Conservation (phyloP, 1,284 basidiomycete genomes). For the Sporisorium scitamineum region DNA sequence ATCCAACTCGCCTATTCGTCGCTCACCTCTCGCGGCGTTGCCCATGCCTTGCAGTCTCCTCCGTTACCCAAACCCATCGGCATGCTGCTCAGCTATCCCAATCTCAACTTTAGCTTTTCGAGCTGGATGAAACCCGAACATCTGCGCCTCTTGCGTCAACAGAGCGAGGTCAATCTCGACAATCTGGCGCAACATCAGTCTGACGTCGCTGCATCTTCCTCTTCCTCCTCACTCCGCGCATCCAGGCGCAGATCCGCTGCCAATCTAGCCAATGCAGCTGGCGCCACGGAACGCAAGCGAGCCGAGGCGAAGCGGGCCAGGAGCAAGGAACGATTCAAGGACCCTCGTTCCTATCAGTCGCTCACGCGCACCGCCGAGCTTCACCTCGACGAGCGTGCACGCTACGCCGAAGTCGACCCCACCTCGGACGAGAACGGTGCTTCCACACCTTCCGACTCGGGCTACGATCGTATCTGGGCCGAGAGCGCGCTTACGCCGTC, state of each 20-base stretch:
- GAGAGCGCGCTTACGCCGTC: constrained; percentile 31
- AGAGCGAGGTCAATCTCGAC: constrained; percentile 64
- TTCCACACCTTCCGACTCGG: constrained; percentile 28
- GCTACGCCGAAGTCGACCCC: constrained; percentile 60
- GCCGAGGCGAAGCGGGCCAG: constrained; percentile 32
- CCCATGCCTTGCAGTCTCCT: constrained; percentile 27
- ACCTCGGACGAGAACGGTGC: constrained; percentile 42
- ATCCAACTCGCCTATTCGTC: constrained; percentile 56
- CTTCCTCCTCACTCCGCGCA: constrained; percentile 23
- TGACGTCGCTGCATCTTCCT: constrained; percentile 8
- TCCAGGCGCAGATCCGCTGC: constrained; percentile 31
- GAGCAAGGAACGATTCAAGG: constrained; percentile 37
- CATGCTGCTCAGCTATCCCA: constrained; percentile 79
- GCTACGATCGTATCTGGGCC: constrained; percentile 34
- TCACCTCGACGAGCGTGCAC: constrained; percentile 60
- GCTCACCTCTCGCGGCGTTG: constrained; percentile 7
- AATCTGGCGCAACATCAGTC: constrained; percentile 40
- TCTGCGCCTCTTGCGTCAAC: constrained; percentile 81
- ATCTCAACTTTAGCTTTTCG: constrained; percentile 90
- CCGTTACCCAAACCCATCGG: constrained; percentile 77
- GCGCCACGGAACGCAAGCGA: constrained; percentile 29
- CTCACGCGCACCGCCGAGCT: constrained; percentile 59
- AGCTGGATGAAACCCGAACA: constrained; percentile 94
- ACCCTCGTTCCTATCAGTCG: constrained; percentile 50
- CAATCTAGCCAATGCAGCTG: constrained; percentile 20